Evolutionary conservation across 257 asterid species (phyloP).

Genomic region (Scutellaria barbata): DNA sequence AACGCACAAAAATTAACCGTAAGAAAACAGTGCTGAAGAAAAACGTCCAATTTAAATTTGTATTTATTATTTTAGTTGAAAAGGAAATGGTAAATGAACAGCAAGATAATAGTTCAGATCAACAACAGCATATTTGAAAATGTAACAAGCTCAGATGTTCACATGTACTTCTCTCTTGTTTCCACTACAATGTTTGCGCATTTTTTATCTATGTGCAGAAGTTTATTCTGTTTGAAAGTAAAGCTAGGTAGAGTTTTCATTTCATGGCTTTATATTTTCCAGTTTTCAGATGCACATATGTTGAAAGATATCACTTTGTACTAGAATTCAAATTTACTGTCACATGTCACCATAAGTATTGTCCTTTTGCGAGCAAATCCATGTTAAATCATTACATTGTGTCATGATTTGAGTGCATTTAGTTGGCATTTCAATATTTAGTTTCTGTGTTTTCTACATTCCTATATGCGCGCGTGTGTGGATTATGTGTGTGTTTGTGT

Average conservation of each 20-base stretch:
- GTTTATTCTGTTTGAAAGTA: conserved; percentile 28
- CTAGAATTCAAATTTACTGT: conserved; percentile 10
- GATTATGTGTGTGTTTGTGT: background rate
- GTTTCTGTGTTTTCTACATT: conserved; percentile 21
- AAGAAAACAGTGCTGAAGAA: conserved; percentile 39
- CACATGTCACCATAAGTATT: conserved; percentile 20
- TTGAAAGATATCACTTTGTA: conserved; percentile 14
- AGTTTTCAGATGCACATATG: conserved; percentile 12
- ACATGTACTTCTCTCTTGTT: conserved; percentile 5
- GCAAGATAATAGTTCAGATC: conserved; percentile 2
- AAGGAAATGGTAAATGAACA: background rate
- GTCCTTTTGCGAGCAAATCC: conserved; percentile 28
- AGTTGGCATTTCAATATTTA: conserved; percentile 16
- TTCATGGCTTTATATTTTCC: conserved; percentile 29
- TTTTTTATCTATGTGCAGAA: conserved; percentile 6
- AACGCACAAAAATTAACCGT: conserved; percentile 86
- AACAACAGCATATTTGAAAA: conserved; percentile 20
- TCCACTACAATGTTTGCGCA: conserved; percentile 11
- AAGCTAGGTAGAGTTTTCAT: background rate
- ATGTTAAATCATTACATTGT: conserved; percentile 18
- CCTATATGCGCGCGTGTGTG: background rate
- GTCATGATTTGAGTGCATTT: conserved; percentile 10
- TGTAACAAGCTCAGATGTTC: conserved; percentile 23
- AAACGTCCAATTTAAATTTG: conserved; percentile 26
- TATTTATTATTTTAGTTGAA: conserved; percentile 29